Evolutionary conservation across 2,329 filamentous ascomycete species (phyloP), one percentile per base, ranked within the genome.

Genomic region (Alternaria gaisen): DNA sequence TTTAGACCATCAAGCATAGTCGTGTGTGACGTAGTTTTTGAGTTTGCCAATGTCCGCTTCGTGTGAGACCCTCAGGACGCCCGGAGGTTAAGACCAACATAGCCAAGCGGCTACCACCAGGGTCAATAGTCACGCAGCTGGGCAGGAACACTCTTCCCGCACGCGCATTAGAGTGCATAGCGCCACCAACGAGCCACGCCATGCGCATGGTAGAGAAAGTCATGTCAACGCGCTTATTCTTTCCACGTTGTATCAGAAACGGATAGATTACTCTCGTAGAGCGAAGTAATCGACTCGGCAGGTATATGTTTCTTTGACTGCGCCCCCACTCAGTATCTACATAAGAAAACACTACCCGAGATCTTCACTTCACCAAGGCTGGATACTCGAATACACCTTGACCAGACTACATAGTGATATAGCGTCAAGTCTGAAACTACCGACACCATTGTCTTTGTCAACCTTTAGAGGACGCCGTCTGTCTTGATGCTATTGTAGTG

Each of bases 11-110:
- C 43, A 52, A 42, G 60, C 52, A 61, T 60, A 44, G 52, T 53
- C 54, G 57, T 40, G 53, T 48, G 63, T 74, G 72, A 75, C 70
- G 71, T 69, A 64, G 38, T 50, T 59, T 59, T 65, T 63, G 60
- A 62, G 58, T 58, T 66, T 64, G 58, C 26, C 57, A 62, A 57
- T 47, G 26, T 46, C 38, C 51, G 55, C 36, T 51, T 47, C 24
- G 41, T 38, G 55, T 50, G 40, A 38, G n/a, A 26, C 16, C 18
- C 51, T 57, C 52, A 42, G 36, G 22, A 56, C 40, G 43, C 42
- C 46, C 42, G 52, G 43, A 36, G 44, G 46, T 42, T 51, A 55
- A 52, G 50, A 50, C 61, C 61, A 53, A 48, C 36, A 50, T 24
- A 18, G 51, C 40, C 28, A 42, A 53, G 40, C 34, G 43, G 44